These are phyloP conservation scores for Malassezia pachydermatis DNA, from an alignment of 1,284 basidiomycete species.

Conservation along the genomic window DNA sequence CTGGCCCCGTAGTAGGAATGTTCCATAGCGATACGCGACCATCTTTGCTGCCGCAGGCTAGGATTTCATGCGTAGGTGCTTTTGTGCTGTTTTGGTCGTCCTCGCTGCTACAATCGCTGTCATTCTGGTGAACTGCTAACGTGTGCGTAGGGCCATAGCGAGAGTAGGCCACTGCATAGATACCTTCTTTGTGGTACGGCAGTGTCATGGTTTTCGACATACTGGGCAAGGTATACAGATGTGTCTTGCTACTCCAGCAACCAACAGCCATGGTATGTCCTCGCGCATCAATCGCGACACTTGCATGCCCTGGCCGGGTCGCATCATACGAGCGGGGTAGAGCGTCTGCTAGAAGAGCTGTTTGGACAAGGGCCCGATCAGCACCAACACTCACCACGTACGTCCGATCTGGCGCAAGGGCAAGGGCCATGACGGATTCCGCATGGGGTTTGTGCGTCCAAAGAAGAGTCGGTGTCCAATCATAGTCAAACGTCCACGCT, in stretches of 20 bases:
- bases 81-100: not conserved
- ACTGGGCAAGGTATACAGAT: not conserved
- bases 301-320: slow-evolving; percentile 12
- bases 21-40: slow-evolving; percentile 18
- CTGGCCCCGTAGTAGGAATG: not conserved
- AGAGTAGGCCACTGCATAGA: slow-evolving; percentile 4
- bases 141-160: not conserved
- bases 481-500: slow-evolving; percentile 8
- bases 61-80: not conserved
- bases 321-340: not conserved
- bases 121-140: not conserved
- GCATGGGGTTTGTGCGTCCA: slow-evolving; percentile 10
- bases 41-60: slow-evolving; percentile 14
- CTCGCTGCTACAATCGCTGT: slow-evolving; percentile 6
- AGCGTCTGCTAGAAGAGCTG: not conserved
- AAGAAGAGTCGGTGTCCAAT: not conserved
- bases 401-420: not conserved
- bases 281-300: slow-evolving; percentile 6
- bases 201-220: not conserved
- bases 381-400: slow-evolving; percentile 12
- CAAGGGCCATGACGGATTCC: slow-evolving; percentile 6
- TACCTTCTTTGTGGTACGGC: slow-evolving; percentile 12
- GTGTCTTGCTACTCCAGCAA: slow-evolving; percentile 7
- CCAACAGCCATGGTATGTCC: slow-evolving; percentile 7
- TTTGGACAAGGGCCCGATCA: slow-evolving; percentile 2